Evolutionary conservation across 176 grass and related monocot genomes (phyloP), one percentile per base, ranked within the genome.

Genomic region (Tillandsia leiboldiana): DNA sequence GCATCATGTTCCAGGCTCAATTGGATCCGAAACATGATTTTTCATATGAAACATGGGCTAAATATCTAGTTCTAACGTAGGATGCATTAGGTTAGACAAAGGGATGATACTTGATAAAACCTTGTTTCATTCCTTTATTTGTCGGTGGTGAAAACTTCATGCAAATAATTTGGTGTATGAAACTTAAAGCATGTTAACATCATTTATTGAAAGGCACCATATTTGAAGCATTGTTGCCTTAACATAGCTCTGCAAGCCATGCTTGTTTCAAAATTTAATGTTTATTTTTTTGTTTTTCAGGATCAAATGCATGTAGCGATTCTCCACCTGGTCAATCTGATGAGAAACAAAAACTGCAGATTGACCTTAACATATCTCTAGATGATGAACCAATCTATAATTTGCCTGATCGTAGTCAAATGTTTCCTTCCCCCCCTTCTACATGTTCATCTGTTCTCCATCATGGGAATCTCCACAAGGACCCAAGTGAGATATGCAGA

Each of bases 301-400:
- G 81, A 75, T 80, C 81, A 72, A 58, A 54, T 78, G 81, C 78
- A 54, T 80, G 72, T 42, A 74, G 66, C 69, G 63, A 79, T 70
- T 77, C 67, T 50, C 51, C 18, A 62, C 23, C 65, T 28, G 79
- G 67, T 74, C 73, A 64, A 9, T 77, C 73, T 18, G 71, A 74
- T 58, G 75, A 73, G 48, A 86, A 77, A 83, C 26, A 71, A 70
- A 77, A 86, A 69, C 67, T 80, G 58, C 70, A 78, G 63, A 87
- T 96, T 2, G 92, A 96, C 78, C 83, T 96, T 49, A 96, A 96
- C 74, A 69, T 87, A 68, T 69, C 81, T 66, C 85, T 89, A 84
- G 88, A 86, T 53, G 83, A 96, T 70, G 88, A 88, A 49, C 15
- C 47, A 65, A 70, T 69, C 17, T 50, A 63, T 69, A 15, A 22